phyloP scores from a whole-genome alignment of 2,329 filamentous ascomycete species.

The Xylaria sp. region DNA sequence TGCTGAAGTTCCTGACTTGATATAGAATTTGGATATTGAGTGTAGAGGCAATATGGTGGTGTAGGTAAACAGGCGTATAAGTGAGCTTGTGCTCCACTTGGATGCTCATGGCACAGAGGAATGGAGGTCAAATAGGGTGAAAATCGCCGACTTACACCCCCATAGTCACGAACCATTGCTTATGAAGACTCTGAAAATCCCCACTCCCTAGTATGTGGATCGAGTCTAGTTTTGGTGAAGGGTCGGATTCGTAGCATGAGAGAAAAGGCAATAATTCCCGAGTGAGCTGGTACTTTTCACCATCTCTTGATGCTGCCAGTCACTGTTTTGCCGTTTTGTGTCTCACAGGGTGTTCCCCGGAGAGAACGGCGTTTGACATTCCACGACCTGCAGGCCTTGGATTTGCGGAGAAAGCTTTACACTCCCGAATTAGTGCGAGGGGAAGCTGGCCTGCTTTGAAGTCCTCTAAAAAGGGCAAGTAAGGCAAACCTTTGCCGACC shows the following conservation, averaged over 20 bases:
- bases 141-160: slow-evolving; percentile 46
- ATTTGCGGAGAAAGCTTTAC: not conserved
- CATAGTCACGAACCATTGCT: slow-evolving; percentile 4
- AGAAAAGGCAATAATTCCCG: slow-evolving; percentile 34
- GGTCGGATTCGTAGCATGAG: slow-evolving; percentile 1
- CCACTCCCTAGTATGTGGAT: slow-evolving; percentile 24
- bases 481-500: slow-evolving; percentile 2
- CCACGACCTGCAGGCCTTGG: slow-evolving; percentile 3
- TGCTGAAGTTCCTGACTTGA: slow-evolving; percentile 25
- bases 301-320: not conserved
- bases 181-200: slow-evolving; percentile 3
- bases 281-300: slow-evolving; percentile 7
- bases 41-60: slow-evolving; percentile 4
- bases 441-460: not conserved
- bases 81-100: slow-evolving; percentile 39
- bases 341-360: not conserved
- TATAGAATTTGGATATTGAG: slow-evolving; percentile 34
- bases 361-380: slow-evolving; percentile 10
- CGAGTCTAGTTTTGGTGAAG: slow-evolving; percentile 1
- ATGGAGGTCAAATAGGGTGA: slow-evolving; percentile 34
- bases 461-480: slow-evolving; percentile 5
- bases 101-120: slow-evolving; percentile 9
- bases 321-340: slow-evolving; percentile 1
- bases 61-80: slow-evolving; percentile 38
- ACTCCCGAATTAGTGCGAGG: not conserved